Conservation (phyloP, 2,329 filamentous ascomycete species). For the Fusarium pseudograminearum region DNA sequence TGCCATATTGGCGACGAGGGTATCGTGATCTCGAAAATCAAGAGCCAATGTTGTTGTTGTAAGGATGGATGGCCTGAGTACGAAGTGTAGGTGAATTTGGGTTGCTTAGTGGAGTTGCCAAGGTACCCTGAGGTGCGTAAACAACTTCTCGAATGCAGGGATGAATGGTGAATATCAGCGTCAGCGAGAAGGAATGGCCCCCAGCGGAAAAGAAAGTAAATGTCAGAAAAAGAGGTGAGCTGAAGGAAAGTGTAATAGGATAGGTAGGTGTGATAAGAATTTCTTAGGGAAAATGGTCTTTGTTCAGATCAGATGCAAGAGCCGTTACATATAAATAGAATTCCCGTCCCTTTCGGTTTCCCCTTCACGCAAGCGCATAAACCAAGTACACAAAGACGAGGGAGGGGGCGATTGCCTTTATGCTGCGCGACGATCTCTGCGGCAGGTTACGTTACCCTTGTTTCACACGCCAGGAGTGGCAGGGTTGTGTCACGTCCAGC, state of each 20-base stretch:
- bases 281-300: conserved; percentile 5
- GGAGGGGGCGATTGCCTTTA: conserved; percentile 18
- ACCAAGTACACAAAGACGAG: conserved; percentile 19
- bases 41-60: conserved; percentile 26
- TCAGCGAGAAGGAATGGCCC: conserved; percentile 29
- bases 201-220: conserved; percentile 1
- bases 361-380: conserved; percentile 19
- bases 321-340: conserved; percentile 22
- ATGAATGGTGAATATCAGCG: conserved; percentile 9
- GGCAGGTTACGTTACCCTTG: conserved; percentile 41
- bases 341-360: conserved; percentile 5
- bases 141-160: conserved; percentile 30
- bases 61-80: conserved; percentile 9
- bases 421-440: conserved; percentile 39
- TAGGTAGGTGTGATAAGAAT: not conserved
- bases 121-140: conserved; percentile 25
- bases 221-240: not conserved
- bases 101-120: conserved; percentile 23
- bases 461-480: conserved; percentile 38
- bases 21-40: conserved; percentile 1
- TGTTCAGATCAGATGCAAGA: conserved; percentile 2
- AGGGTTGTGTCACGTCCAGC: conserved; percentile 31
- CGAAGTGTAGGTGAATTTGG: conserved; percentile 21
- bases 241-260: conserved; percentile 1
- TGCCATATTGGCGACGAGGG: conserved; percentile 32